These are phyloP conservation scores for Citrus reticulata DNA, from an alignment of 345 rosid species.

Conservation along the genomic window DNA sequence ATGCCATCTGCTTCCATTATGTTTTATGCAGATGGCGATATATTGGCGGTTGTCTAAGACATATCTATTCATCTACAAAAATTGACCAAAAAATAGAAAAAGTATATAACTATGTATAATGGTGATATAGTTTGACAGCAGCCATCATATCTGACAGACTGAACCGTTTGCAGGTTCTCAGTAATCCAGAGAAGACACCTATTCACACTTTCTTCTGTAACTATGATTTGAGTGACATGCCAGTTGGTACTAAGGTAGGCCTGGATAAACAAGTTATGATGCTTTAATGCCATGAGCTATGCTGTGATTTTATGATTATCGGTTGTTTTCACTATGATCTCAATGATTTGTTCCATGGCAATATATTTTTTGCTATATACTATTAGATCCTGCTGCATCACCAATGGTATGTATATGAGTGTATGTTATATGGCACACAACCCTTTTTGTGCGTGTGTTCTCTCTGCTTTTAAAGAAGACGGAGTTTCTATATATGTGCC, in stretches of 20 bases:
- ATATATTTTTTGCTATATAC: not conserved
- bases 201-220: constrained; percentile 61
- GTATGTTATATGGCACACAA: not conserved
- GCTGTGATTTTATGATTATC: not conserved
- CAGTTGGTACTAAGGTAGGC: constrained; percentile 60
- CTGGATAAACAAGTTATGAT: not conserved
- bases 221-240: constrained; percentile 74
- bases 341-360: not conserved
- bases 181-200: constrained; percentile 72
- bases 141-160: not conserved
- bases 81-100: not conserved
- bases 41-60: not conserved
- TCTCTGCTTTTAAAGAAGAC: not conserved
- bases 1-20: not conserved
- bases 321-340: not conserved
- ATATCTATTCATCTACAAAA: not conserved
- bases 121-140: not conserved
- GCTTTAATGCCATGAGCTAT: not conserved
- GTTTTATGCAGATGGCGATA: not conserved
- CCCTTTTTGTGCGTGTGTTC: not conserved
- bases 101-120: not conserved
- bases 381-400: not conserved
- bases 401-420: not conserved
- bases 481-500: not conserved
- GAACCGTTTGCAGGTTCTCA: constrained; percentile 49